These are phyloP conservation scores for Artemisia annua DNA, from an alignment of 129 eudicot genomes.

Conservation along the genomic window DNA sequence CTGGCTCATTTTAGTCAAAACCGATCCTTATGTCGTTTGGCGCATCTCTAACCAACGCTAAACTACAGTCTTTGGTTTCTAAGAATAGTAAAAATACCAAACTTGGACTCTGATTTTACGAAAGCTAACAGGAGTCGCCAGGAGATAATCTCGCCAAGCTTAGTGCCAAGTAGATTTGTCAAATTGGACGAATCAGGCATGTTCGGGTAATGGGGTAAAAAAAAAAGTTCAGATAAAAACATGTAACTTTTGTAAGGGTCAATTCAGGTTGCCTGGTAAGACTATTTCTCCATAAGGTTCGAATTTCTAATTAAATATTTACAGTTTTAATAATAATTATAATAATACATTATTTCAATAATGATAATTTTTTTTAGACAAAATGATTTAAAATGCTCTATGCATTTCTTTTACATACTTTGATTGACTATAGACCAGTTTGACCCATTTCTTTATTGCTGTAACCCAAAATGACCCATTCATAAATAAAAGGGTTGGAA, in stretches of 20 bases:
- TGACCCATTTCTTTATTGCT: not conserved
- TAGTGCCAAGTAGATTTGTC: not conserved
- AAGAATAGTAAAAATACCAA: not conserved
- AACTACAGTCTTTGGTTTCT: not conserved
- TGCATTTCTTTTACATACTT: not conserved
- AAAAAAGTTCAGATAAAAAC: not conserved
- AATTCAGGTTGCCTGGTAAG: not conserved
- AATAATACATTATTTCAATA: not conserved
- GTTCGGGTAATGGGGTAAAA: not conserved
- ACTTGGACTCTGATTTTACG: not conserved
- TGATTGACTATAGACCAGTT: not conserved
- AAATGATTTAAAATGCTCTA: not conserved
- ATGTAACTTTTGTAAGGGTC: not conserved
- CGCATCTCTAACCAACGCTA: not conserved
- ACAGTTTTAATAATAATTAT: not conserved
- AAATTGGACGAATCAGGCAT: not conserved
- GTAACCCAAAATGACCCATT: not conserved
- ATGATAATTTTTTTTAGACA: not conserved
- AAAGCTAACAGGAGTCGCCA: not conserved
- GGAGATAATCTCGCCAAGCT: not conserved
- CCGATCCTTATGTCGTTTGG: not conserved
- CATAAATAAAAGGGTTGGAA: not conserved
- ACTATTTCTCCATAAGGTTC: not conserved
- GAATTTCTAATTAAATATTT: not conserved
- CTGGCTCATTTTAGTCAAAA: constrained; percentile 16